Base-by-base conservation (phyloP, 345 rosid species). In the Eucalyptus urophylla region DNA sequence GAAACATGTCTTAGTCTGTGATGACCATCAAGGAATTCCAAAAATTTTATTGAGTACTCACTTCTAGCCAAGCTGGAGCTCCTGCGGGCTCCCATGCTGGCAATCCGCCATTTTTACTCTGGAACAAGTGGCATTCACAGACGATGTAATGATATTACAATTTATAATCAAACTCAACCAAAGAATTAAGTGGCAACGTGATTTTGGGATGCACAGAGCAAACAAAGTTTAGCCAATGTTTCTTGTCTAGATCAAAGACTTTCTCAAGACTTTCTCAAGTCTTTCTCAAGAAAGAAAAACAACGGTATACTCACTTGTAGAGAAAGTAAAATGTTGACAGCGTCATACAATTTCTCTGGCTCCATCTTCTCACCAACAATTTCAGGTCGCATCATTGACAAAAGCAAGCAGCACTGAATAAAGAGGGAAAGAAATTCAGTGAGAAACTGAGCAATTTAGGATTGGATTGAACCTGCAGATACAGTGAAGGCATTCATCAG, bases 1-100 rank as follows among this genome's bases (percentile, higher is more conserved):
- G 8, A 12, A 29, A 21, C 44, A 24, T 11, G 81, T 16, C 81
- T 33, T 17, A 19, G 44, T 33, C 81, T 19, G 13, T 33, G 44
- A 33, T 2, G 80, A 33, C 24, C 37, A 17, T 19, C 81, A 6
- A 72, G 25, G 44, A 72, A 86, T 91, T 90, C 90, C 91, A 90
- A 89, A 91, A 93, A 72, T 7, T 31, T 51, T 67, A 62, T 85
- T 22, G 40, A 53, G 12, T 14, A 58, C 87, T 89, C 89, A 93
- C 97, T 91, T 96, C 95, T 83, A 95, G 86, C 97, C 95, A 94
- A 6, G 86, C 69, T 19, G 76, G 58, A 47, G 94, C 96, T 56
- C 93, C 89, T 86, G 88, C 91, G 14, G 97, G 97, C 88, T 95
- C 96, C 97, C 97, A 95, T 3, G 91, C 94, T 31, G 97, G 24